These are phyloP conservation scores for Phytophthora pinifolia DNA, from an alignment of 352 stramenopile genomes.

Conservation along the genomic window DNA sequence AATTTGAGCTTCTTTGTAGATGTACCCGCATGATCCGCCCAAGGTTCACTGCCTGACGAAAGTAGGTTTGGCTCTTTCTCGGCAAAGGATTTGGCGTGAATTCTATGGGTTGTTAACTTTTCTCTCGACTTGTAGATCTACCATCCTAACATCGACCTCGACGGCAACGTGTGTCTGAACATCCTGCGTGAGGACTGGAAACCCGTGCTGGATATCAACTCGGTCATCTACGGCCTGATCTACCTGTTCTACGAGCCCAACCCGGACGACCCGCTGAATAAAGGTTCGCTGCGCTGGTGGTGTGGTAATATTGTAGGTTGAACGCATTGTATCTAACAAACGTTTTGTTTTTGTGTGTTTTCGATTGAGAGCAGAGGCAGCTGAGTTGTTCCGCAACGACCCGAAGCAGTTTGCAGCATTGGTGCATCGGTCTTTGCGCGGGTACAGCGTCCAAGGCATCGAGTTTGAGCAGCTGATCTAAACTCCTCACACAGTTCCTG, in stretches of 20 bases:
- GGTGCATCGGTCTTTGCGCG: constrained; percentile 85
- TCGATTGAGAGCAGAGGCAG: constrained; percentile 81
- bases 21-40: constrained; percentile 96
- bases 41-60: constrained; percentile 98
- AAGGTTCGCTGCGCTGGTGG: constrained; percentile 40
- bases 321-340: constrained; percentile 3
- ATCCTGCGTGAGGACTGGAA: constrained; percentile 99
- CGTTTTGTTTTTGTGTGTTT: constrained; percentile 1
- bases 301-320: not conserved
- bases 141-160: constrained; percentile 98
- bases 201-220: constrained; percentile 98
- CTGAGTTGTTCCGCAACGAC: constrained; percentile 96
- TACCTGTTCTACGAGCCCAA: constrained; percentile 99
- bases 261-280: constrained; percentile 98
- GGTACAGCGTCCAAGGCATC: constrained; percentile 81
- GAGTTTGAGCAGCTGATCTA: constrained; percentile 85
- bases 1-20: constrained; percentile 34
- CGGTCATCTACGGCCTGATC: constrained; percentile 99
- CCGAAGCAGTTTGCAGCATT: constrained; percentile 90
- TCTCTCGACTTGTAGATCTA: constrained; percentile 88
- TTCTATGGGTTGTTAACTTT: not conserved
- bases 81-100: not conserved
- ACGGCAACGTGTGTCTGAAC: constrained; percentile 98
- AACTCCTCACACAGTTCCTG: constrained; percentile 13
- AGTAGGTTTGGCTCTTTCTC: constrained; percentile 29